Conservation (phyloP, 805 yeast species). For the Candida argentea region DNA sequence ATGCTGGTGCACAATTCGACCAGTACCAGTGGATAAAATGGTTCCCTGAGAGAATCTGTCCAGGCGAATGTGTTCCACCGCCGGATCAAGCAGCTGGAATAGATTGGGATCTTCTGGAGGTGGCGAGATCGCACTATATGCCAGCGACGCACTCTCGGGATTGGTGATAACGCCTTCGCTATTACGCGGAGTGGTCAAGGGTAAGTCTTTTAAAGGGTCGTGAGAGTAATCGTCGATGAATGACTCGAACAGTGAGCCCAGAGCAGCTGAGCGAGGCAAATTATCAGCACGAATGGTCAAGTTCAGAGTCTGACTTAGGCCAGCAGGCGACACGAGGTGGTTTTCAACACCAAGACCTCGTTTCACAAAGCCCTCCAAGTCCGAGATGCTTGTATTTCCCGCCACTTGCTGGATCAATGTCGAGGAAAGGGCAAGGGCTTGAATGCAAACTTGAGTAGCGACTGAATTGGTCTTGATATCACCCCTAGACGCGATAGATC, state of each 20-base stretch:
- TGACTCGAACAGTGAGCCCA: constrained; percentile 37
- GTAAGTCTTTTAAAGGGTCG: constrained; percentile 63
- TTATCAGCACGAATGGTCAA: constrained; percentile 15
- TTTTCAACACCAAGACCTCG: no score
- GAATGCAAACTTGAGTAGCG: constrained; percentile 25
- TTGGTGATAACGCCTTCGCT: constrained; percentile 1
- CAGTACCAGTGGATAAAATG: constrained; percentile 31
- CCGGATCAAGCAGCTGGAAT: constrained; percentile 6
- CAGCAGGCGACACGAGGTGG: constrained; percentile 3
- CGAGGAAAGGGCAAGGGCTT: constrained; percentile 26
- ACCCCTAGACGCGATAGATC: constrained; percentile 12
- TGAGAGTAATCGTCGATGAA: constrained; percentile 55
- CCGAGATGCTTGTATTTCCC: no score
- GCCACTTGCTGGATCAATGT: constrained; percentile 11
- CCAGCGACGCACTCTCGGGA: not conserved
- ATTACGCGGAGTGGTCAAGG: constrained; percentile 25
- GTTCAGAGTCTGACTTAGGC: constrained; percentile 9
- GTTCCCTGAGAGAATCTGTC: constrained; percentile 29
- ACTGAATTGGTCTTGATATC: constrained; percentile 19
- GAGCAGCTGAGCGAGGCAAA: constrained; percentile 7
- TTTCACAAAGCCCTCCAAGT: no score
- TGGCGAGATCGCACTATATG: no score
- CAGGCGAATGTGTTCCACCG: no score
- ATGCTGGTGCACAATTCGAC: constrained; percentile 24
- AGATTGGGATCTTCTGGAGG: constrained; percentile 3